Conservation (phyloP, 305 asterid genomes). For the Fraxinus angustifolia region DNA sequence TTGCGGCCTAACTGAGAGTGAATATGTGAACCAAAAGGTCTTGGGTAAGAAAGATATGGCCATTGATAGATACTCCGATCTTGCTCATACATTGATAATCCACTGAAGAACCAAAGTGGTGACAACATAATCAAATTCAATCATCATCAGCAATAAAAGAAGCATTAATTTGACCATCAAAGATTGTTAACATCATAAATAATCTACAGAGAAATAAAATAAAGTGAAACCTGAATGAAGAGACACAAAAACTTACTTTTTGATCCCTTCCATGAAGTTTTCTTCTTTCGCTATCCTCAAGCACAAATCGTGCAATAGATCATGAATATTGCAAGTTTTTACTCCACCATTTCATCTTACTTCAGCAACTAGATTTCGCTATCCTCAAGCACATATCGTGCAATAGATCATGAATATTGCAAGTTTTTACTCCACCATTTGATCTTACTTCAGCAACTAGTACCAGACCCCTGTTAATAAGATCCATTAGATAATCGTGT, state of each 20-base stretch:
- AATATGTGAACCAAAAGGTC: neutral
- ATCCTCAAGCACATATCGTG: neutral
- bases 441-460: neutral
- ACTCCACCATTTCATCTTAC: neutral
- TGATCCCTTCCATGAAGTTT: neutral
- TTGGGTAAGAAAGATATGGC: neutral
- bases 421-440: neutral
- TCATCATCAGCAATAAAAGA: neutral
- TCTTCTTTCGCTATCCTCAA: slow-evolving; percentile 6
- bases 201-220: too few relatives aligned
- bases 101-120: neutral
- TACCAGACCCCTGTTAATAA: slow-evolving; percentile 4
- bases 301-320: slow-evolving; percentile 8
- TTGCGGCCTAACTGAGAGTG: neutral
- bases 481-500: slow-evolving; percentile 7
- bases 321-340: neutral
- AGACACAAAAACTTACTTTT: neutral
- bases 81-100: neutral
- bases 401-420: slow-evolving; percentile 13
- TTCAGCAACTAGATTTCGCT: neutral
- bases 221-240: neutral
- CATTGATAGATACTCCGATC: neutral
- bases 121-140: neutral
- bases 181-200: too few relatives aligned
- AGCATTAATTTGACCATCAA: too few relatives aligned